Percentiles rank a stretch among this genome's conserved stretches.
phyloP scores from a whole-genome alignment of 192 early-diverging fungal species.

The Pilaira anomala region DNA sequence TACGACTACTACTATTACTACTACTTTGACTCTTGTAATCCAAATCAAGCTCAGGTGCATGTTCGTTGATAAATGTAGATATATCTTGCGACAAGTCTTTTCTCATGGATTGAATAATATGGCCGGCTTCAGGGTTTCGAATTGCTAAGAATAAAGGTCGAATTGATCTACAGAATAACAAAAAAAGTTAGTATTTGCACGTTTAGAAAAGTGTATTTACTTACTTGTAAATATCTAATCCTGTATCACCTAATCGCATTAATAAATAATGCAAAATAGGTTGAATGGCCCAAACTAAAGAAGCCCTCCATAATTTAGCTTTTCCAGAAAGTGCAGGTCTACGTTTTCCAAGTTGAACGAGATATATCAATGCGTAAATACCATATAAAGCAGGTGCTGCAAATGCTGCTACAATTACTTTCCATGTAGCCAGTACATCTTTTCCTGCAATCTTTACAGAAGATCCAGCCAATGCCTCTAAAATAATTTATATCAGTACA shows the following conservation, averaged over 20 bases:
- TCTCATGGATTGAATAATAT: conserved; percentile 57
- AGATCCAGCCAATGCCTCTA: conserved; percentile 82
- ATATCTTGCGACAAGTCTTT: conserved; percentile 68
- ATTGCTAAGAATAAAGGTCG: conserved; percentile 80
- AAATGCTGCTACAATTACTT: conserved; percentile 73
- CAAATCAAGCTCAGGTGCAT: not conserved
- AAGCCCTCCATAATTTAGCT: conserved; percentile 27
- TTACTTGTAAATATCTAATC: conserved; percentile 69
- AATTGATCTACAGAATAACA: conserved; percentile 54
- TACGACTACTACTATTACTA: not conserved
- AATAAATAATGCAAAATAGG: conserved; percentile 66
- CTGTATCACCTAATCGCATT: conserved; percentile 71
- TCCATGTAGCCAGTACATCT: conserved; percentile 97
- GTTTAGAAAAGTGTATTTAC: not conserved
- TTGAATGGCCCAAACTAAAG: conserved; percentile 44
- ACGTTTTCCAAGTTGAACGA: conserved; percentile 36
- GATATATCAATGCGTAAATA: conserved; percentile 61
- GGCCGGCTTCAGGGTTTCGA: conserved; percentile 42
- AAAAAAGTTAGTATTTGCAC: not conserved
- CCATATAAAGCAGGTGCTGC: conserved; percentile 72
- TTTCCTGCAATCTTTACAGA: conserved; percentile 90
- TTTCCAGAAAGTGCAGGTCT: conserved; percentile 19
- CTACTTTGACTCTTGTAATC: not conserved
- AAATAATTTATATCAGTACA: too few species aligned
- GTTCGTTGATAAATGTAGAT: conserved; percentile 64